phyloP scores from a whole-genome alignment of 371 early-diverging fungal genomes.

The Mucor racemosus region DNA sequence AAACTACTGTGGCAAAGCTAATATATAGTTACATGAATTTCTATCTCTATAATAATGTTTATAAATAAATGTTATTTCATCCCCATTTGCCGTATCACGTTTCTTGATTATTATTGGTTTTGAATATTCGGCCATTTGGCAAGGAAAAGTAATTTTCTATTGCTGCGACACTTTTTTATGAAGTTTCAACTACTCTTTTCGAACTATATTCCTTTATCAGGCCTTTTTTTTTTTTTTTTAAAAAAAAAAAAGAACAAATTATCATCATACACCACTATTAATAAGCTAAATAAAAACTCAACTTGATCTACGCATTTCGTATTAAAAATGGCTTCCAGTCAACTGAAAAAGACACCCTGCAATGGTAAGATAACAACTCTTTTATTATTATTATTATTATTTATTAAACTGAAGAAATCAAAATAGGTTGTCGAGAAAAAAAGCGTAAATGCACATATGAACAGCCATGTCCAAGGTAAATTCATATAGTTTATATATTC shows the following conservation, averaged over 20 bases:
- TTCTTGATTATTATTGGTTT: too few relatives aligned
- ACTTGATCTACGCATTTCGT: not conserved
- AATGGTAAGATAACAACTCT: not conserved
- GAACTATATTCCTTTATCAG: not conserved
- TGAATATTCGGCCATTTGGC: too few relatives aligned
- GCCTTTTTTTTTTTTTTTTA: conserved; percentile 7
- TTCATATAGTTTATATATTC: not conserved
- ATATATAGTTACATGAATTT: too few relatives aligned
- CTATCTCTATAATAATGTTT: too few relatives aligned
- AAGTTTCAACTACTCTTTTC: not conserved
- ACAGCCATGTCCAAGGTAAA: conserved; percentile 48
- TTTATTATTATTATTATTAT: too few relatives aligned
- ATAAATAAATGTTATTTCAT: too few relatives aligned
- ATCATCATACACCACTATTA: not conserved
- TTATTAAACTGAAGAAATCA: too few relatives aligned
- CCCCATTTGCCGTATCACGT: too few relatives aligned
- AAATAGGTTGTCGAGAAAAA: conserved; percentile 37
- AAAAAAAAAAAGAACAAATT: not conserved
- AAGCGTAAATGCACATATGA: conserved; percentile 48
- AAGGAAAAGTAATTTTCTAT: not conserved
- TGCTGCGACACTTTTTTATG: conserved; percentile 4
- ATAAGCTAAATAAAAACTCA: not conserved
- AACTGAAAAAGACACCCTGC: conserved; percentile 17
- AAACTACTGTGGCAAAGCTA: too few relatives aligned
- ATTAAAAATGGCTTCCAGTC: not conserved